Evolutionary conservation across 495 filamentous ascomycete species (phyloP), one percentile per base, ranked within the genome.

Genomic region (Penicillium arizonense): DNA sequence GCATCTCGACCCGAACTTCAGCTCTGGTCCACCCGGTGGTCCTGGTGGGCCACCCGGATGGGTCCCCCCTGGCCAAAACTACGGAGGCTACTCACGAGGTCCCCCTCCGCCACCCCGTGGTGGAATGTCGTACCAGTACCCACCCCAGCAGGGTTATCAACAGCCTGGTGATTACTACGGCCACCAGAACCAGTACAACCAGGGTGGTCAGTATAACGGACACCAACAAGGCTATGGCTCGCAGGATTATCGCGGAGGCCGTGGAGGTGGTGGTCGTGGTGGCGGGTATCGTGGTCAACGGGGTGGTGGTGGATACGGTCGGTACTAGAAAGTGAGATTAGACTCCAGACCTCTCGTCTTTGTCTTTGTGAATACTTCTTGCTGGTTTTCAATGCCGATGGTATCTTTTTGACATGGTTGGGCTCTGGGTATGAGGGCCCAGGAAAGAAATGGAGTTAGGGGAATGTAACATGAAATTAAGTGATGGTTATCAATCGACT

Each of bases 1-100:
- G 16, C 77, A 81, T 56, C 64, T 81, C 33, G 77, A 81, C 53
- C 77, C 78, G 8, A 71, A 69, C 18, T 82, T 78, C 57, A 62
- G 67, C 44, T 69, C 77, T 18, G 52, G 52, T 2, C 69, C 70
- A 3, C 63, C 59, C 23, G 51, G 47, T 47, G 64, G 61, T 49
- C 62, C 61, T 24, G 50, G 47, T 41, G 64, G 62, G 62, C 59
- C 68, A 28, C 62, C 65, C 32, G 73, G 72, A 18, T 76, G 74
- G 74, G 60, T 57, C 18, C 71, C 74, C 39, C 71, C 73, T 36
- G 55, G 24, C 6, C 61, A 62, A 28, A 68, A 71, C 7, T 53
- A 60, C 35, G 64, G 56, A 21, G 65, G 69, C 39, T 75, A 64
- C 48, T 72, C 64, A 23, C 57, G 72, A 40, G 72, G 73, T 10